Evolutionary conservation across 495 filamentous ascomycete species (phyloP).

Genomic region (Aspergillus funiculosus): DNA sequence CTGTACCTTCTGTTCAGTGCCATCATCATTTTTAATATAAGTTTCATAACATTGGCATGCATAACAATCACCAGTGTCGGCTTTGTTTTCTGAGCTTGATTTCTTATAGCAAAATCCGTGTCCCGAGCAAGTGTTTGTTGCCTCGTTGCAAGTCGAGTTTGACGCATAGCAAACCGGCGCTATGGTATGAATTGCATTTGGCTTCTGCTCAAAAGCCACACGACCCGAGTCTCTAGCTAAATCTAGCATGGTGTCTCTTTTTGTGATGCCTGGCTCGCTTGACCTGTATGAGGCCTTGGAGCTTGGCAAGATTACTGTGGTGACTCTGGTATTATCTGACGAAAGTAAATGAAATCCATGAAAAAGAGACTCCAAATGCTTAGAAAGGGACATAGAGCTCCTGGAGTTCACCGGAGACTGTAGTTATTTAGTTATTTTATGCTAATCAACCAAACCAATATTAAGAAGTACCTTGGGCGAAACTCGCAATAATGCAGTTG

Average conservation of each 20-base stretch:
- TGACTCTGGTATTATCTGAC: constrained; percentile 18
- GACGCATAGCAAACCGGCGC: constrained; percentile 56
- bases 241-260: background rate
- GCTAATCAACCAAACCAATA: background rate
- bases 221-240: background rate
- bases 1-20: constrained; percentile 44
- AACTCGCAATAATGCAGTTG: constrained; percentile 18
- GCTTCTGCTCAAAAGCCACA: background rate
- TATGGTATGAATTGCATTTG: background rate
- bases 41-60: constrained; percentile 62
- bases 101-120: constrained; percentile 67
- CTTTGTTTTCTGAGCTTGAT: constrained; percentile 36
- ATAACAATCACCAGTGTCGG: constrained; percentile 55
- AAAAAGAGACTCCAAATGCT: constrained; percentile 22
- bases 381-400: constrained; percentile 1
- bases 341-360: constrained; percentile 15
- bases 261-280: background rate
- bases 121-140: constrained; percentile 67
- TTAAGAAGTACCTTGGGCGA: constrained; percentile 26
- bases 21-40: constrained; percentile 42
- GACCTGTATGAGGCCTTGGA: background rate
- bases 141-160: constrained; percentile 51
- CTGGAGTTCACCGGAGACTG: constrained; percentile 4
- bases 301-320: constrained; percentile 22
- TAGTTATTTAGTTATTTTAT: constrained; percentile 2